Conservation (phyloP, 2,329 filamentous ascomycete species). For the Hypoxylon sp. region DNA sequence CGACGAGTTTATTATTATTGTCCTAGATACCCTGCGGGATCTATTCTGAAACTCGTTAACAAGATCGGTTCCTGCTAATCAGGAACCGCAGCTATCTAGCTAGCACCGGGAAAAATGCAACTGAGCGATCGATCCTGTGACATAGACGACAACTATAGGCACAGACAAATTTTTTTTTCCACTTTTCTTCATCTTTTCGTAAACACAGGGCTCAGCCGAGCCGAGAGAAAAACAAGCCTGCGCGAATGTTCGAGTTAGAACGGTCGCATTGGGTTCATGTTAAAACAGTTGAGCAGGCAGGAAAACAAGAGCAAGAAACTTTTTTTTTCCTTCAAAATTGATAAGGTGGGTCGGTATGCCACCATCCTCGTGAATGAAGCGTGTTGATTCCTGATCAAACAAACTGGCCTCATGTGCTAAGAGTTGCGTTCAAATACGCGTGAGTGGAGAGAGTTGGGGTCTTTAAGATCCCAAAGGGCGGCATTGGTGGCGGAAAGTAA, state of each 20-base stretch:
- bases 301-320: not conserved
- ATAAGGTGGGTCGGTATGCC: not conserved
- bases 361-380: not conserved
- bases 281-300: not conserved
- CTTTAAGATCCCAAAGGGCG: slow-evolving; percentile 24
- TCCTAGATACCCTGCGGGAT: not conserved
- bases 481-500: slow-evolving; percentile 52
- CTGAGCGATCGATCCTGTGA: not conserved
- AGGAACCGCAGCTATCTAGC: not conserved
- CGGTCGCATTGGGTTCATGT: not conserved
- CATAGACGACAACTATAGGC: not conserved
- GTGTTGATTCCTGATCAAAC: not conserved
- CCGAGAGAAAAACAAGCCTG: not conserved
- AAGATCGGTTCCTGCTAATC: not conserved
- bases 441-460: not conserved
- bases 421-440: not conserved
- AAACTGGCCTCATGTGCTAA: not conserved
- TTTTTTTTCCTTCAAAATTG: not conserved
- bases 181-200: not conserved
- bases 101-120: not conserved
- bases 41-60: slow-evolving; percentile 19
- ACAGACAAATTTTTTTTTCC: not conserved
- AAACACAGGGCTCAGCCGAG: not conserved
- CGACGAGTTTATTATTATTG: slow-evolving; percentile 17
- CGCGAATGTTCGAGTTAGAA: not conserved